These are phyloP conservation scores for Colletotrichum plurivorum DNA, from an alignment of 2,329 filamentous ascomycete genomes.

Conservation along the genomic window DNA sequence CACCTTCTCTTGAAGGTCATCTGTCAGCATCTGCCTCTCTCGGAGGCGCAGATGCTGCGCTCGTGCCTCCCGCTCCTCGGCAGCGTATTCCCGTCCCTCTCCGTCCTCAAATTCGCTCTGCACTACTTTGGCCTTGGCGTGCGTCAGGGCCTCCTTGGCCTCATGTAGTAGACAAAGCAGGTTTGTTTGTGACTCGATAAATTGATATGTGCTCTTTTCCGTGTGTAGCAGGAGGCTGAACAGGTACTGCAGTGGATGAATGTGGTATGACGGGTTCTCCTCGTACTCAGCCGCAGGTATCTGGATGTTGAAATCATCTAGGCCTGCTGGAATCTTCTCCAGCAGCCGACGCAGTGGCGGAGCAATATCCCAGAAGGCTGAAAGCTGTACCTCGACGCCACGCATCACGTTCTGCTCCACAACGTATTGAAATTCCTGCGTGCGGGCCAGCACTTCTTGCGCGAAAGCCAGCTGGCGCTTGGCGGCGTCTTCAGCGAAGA, in stretches of 20 bases:
- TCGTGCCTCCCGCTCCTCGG: slow-evolving; percentile 53
- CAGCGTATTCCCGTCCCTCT: slow-evolving; percentile 49
- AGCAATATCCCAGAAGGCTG: slow-evolving; percentile 98
- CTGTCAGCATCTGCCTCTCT: slow-evolving; percentile 81
- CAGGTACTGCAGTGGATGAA: slow-evolving; percentile 90
- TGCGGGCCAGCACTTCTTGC: slow-evolving; percentile 79
- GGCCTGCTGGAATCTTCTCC: slow-evolving; percentile 79
- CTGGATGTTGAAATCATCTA: slow-evolving; percentile 76
- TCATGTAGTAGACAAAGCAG: slow-evolving; percentile 91
- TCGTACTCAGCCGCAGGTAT: slow-evolving; percentile 85
- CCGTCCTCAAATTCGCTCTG: slow-evolving; percentile 72
- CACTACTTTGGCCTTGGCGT: slow-evolving; percentile 76
- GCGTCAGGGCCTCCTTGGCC: slow-evolving; percentile 84
- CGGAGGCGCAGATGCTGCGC: slow-evolving; percentile 71
- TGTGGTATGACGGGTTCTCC: slow-evolving; percentile 86
- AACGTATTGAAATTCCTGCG: slow-evolving; percentile 81
- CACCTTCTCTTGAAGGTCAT: slow-evolving; percentile 94
- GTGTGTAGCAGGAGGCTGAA: slow-evolving; percentile 88
- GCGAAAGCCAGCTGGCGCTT: slow-evolving; percentile 81
- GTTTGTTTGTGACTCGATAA: slow-evolving; percentile 95
- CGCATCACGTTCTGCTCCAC: slow-evolving; percentile 88
- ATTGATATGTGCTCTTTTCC: slow-evolving; percentile 94
- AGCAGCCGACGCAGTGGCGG: slow-evolving; percentile 84
- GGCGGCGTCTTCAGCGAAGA: slow-evolving; percentile 84
- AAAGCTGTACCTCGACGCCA: slow-evolving; percentile 91